These are phyloP conservation scores for Solanum stenotomum DNA, from an alignment of 257 asterid genomes.

Conservation along the genomic window DNA sequence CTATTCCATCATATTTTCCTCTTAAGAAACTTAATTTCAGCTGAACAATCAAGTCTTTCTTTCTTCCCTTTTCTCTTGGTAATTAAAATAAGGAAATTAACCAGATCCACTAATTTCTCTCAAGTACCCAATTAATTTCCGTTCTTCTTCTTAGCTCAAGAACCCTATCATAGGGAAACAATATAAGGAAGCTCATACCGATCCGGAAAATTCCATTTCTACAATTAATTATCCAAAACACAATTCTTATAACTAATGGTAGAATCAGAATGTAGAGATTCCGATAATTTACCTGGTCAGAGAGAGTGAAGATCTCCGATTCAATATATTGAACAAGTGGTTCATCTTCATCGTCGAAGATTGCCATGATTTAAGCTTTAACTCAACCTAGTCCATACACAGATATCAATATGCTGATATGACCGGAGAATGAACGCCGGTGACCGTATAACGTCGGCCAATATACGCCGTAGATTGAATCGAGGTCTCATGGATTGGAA, in stretches of 20 bases:
- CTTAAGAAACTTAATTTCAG: neutral
- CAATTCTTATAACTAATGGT: neutral
- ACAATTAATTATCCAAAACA: neutral
- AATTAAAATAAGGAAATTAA: neutral
- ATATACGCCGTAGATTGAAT: constrained; percentile 39
- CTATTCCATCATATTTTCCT: neutral
- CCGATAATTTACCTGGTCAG: constrained; percentile 47
- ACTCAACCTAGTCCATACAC: neutral
- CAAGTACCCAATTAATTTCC: neutral
- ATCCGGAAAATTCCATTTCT: neutral
- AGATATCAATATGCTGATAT: neutral
- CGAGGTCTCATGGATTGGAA: neutral
- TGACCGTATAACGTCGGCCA: constrained; percentile 32
- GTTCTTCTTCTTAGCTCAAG: neutral
- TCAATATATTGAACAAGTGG: constrained; percentile 75
- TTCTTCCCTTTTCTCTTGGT: neutral
- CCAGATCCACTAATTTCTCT: neutral
- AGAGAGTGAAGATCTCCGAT: constrained; percentile 60
- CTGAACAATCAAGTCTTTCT: neutral
- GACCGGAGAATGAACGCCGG: constrained; percentile 26
- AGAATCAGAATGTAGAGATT: neutral
- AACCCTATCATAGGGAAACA: neutral
- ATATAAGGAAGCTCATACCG: neutral
- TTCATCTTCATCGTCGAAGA: constrained; percentile 80
- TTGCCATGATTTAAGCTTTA: constrained; percentile 31